Evolutionary conservation across 805 yeast species (phyloP).

Genomic region (Lipomyces starkeyi): DNA sequence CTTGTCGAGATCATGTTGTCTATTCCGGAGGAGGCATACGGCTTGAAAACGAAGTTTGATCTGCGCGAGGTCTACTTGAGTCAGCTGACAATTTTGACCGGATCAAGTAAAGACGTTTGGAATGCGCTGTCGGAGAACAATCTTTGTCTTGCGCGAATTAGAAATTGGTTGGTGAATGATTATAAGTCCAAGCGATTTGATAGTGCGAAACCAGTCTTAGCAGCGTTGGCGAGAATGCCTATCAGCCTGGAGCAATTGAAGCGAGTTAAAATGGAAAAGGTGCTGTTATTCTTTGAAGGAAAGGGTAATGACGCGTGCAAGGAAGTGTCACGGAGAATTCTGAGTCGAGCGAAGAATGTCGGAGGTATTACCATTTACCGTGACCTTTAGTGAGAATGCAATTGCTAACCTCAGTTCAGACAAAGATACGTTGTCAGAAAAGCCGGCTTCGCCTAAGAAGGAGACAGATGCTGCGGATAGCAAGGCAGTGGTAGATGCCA

Average conservation of each 20-base stretch:
- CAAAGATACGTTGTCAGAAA: constrained; percentile 13
- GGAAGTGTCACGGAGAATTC: constrained; percentile 26
- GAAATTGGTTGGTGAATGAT: constrained; percentile 39
- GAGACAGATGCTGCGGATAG: background rate
- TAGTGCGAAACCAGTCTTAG: constrained; percentile 22
- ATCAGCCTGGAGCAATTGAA: constrained; percentile 30
- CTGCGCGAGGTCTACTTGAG: constrained; percentile 32
- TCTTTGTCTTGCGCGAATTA: constrained; percentile 36
- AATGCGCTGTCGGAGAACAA: constrained; percentile 25
- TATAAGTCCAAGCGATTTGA: constrained; percentile 37
- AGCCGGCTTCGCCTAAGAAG: background rate
- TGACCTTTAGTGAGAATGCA: background rate
- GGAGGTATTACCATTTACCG: constrained; percentile 4
- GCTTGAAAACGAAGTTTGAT: constrained; percentile 24
- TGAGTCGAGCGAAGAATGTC: constrained; percentile 23
- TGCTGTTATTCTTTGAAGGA: constrained; percentile 24
- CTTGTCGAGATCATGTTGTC: constrained; percentile 31
- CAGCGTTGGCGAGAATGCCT: constrained; percentile 26
- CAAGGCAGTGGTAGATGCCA: background rate
- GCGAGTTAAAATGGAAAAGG: constrained; percentile 37
- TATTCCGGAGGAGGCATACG: constrained; percentile 39
- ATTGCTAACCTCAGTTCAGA: constrained; percentile 1
- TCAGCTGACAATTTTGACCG: constrained; percentile 23
- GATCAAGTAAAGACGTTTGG: constrained; percentile 33
- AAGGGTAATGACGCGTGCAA: constrained; percentile 31